A percentile compares a stretch with the other conserved stretches of the same genome.
Conservation (phyloP, 2,329 filamentous ascomycete species). For the Microcyclosporella mali region DNA sequence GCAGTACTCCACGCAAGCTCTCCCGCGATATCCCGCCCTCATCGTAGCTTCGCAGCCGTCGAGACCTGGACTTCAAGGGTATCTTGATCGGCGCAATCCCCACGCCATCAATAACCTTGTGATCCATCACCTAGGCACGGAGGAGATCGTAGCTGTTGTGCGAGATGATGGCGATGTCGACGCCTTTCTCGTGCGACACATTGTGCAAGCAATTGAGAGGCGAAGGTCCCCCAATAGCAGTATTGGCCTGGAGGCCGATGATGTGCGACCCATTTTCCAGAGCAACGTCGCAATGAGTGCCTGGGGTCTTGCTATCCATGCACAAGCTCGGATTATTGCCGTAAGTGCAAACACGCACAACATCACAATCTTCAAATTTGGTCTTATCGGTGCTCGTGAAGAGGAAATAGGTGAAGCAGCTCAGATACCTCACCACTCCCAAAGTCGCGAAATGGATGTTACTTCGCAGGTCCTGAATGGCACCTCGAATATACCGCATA, state of each 20-base stretch:
- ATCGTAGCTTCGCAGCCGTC: slow-evolving; percentile 36
- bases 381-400: slow-evolving; percentile 38
- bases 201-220: slow-evolving; percentile 31
- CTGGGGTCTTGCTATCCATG: slow-evolving; percentile 84
- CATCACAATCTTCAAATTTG: slow-evolving; percentile 56
- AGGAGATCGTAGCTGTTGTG: slow-evolving; percentile 46
- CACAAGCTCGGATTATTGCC: slow-evolving; percentile 74
- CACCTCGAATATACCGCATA: slow-evolving; percentile 49
- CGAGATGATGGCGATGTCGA: slow-evolving; percentile 54
- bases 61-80: slow-evolving; percentile 24
- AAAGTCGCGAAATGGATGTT: slow-evolving; percentile 19
- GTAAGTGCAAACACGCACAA: slow-evolving; percentile 67
- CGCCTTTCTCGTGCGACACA: slow-evolving; percentile 35
- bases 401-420: slow-evolving; percentile 7
- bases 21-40: slow-evolving; percentile 33
- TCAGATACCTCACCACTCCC: slow-evolving; percentile 4
- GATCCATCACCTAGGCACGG: slow-evolving; percentile 40
- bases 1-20: slow-evolving; percentile 37
- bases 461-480: slow-evolving; percentile 29
- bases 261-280: slow-evolving; percentile 57
- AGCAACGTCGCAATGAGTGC: slow-evolving; percentile 72
- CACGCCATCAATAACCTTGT: slow-evolving; percentile 42
- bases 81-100: slow-evolving; percentile 34
- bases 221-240: slow-evolving; percentile 25
- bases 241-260: slow-evolving; percentile 37